Base-by-base conservation (phyloP, 2,329 filamentous ascomycete genomes). In the Cladophialophora immunda region DNA sequence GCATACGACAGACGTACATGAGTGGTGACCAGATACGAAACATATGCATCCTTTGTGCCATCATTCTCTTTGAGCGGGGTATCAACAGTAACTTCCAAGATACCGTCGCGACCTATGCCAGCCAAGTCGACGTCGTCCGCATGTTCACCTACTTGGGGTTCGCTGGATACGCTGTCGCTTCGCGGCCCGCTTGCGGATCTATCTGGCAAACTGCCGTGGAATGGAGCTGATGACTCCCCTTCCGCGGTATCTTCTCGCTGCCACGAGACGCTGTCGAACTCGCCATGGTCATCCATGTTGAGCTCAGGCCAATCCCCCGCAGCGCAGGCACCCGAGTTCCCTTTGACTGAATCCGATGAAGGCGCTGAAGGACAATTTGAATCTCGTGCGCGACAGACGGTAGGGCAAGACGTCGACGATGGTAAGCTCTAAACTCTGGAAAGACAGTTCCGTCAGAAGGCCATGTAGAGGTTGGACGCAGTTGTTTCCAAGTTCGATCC, bases 1-100 rank as follows among this genome's bases (percentile, higher is more conserved):
- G 50, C 62, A 62, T 59, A 17, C 52, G 45, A 52, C 54, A 57
- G 50, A 79, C 83, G 61, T 83, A 97, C 94, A 80, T 94, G 86
- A 61, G 95, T 97, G 53, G 92, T 95, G 71, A 99, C 92, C 58
- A 96, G 85, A 78, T 99, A 99, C 11, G 95, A 98, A 66, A 98
- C 91, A 81, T 97, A 99, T 62, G 93, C 91, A 80, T 97, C 95
- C 80, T 97, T 97, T 66, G 94, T 96, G 56, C 95, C 94, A 75
- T 97, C 93, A 75, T 94, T 95, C 83, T 98, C 95, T 81, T 97
- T 98, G 79, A 94, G 87, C 22, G 95, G 93, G 66, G 90, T 87
- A 62, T 89, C 88, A 19, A 99, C 94, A 19, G 83, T 88, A 77
- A 94, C 97, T 76, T 97, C 91, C 52, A 99, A 85, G 64, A 87